These are phyloP conservation scores for Scheffersomyces titani DNA, from an alignment of 1,139 yeast species.

Conservation along the genomic window DNA sequence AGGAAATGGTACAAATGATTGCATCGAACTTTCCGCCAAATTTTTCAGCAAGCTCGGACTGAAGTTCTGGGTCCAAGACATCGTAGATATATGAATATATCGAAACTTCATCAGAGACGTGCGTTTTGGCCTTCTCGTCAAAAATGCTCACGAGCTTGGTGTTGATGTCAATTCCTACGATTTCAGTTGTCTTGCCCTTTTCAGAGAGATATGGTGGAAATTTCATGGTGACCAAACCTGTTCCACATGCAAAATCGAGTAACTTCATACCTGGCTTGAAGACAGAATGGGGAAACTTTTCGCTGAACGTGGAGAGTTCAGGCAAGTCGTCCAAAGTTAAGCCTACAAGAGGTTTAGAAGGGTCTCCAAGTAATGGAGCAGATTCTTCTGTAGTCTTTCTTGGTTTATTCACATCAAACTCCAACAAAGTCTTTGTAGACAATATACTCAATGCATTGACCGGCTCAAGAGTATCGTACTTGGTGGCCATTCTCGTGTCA, in stretches of 20 bases:
- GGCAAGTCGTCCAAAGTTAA: slow-evolving; percentile 15
- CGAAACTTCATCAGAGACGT: slow-evolving; percentile 9
- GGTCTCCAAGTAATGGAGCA: slow-evolving; percentile 18
- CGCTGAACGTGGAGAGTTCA: slow-evolving; percentile 9
- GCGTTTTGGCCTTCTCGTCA: slow-evolving; percentile 13
- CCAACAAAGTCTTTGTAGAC: slow-evolving; percentile 23
- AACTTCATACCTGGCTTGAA: slow-evolving; percentile 28
- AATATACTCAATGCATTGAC: slow-evolving; percentile 17
- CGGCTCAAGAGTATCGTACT: slow-evolving; percentile 25
- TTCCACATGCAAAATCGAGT: slow-evolving; percentile 50
- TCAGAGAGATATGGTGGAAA: slow-evolving; percentile 27
- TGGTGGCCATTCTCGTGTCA: slow-evolving; percentile 17
- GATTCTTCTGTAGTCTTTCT: slow-evolving; percentile 14
- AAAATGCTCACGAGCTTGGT: slow-evolving; percentile 26
- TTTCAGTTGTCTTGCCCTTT: slow-evolving; percentile 13
- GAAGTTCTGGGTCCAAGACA: slow-evolving; percentile 25
- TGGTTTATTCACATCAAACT: slow-evolving; percentile 17
- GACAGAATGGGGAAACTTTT: slow-evolving; percentile 13
- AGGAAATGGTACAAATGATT: slow-evolving; percentile 38
- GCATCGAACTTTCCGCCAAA: slow-evolving; percentile 30
- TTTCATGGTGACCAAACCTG: slow-evolving; percentile 36
- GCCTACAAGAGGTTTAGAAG: slow-evolving; percentile 13
- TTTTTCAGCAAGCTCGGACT: slow-evolving; percentile 13
- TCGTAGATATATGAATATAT: slow-evolving; percentile 25
- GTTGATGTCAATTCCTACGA: slow-evolving; percentile 42